Evolutionary conservation across 768 basidiomycete species (phyloP).

Genomic region (Daedaleopsis sinensis): DNA sequence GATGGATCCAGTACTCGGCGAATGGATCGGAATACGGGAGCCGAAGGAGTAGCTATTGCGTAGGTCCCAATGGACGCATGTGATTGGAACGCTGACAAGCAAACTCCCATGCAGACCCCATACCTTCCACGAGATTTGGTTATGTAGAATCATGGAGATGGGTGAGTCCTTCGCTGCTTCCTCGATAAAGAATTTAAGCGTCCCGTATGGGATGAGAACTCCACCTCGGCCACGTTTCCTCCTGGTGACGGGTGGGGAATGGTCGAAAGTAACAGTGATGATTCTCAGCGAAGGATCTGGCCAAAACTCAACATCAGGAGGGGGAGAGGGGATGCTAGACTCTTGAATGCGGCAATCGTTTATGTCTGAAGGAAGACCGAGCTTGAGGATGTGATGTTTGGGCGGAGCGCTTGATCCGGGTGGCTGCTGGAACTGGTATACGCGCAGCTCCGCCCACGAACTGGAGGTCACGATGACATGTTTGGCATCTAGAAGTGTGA

Average conservation of each 20-base stretch:
- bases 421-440: background rate
- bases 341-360: background rate
- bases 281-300: background rate
- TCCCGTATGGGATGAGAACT: background rate
- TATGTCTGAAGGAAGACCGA: background rate
- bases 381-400: background rate
- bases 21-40: background rate
- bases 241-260: background rate
- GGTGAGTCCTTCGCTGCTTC: background rate
- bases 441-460: background rate
- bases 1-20: background rate
- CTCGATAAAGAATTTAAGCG: background rate
- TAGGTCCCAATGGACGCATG: background rate
- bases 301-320: background rate
- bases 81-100: background rate
- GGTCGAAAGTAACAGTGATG: background rate
- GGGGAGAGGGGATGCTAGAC: background rate
- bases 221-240: background rate
- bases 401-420: background rate
- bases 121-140: background rate
- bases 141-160: background rate
- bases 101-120: background rate
- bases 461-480: background rate
- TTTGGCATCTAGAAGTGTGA: background rate
- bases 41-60: background rate